A percentile compares a stretch with the other conserved stretches of the same genome.
Conservation (phyloP, 2,329 filamentous ascomycete species). For the Trichoderma cornu-damae region DNA sequence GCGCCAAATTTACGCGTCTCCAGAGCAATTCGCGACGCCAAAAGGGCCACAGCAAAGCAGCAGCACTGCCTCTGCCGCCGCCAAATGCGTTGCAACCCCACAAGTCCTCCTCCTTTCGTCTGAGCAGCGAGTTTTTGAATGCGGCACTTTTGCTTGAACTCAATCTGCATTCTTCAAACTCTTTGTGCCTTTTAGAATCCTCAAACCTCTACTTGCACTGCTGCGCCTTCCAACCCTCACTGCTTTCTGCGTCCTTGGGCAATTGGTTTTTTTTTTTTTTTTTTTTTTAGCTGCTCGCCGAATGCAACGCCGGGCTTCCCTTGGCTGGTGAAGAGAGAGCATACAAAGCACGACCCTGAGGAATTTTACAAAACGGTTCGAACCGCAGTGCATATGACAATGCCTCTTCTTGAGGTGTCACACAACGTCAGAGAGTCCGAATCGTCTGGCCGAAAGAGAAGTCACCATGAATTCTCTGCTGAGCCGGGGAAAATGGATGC, state of each 20-base stretch:
- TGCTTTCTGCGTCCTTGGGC: background rate
- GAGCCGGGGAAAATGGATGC: conserved; percentile 29
- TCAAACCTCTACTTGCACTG: background rate
- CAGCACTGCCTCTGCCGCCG: background rate
- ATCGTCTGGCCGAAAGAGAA: conserved; percentile 40
- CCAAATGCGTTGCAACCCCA: background rate
- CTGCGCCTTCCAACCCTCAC: background rate
- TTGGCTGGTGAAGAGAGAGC: background rate
- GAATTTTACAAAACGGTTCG: background rate
- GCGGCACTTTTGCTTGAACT: background rate
- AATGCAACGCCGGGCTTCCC: background rate
- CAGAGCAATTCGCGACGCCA: conserved; percentile 3
- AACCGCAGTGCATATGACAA: conserved; percentile 23
- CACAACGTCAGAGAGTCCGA: conserved; percentile 46
- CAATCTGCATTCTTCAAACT: background rate
- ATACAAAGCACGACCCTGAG: background rate
- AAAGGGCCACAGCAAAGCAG: background rate
- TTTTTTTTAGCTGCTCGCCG: too few species aligned
- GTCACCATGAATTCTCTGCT: conserved; percentile 42
- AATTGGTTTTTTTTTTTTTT: background rate
- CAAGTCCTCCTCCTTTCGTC: background rate
- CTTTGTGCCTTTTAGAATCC: background rate
- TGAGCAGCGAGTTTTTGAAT: background rate
- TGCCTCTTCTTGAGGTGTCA: conserved; percentile 47
- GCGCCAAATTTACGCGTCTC: conserved; percentile 15